Evolutionary conservation across 768 basidiomycete genomes (phyloP).

Genomic region (Clavaria fumosa): DNA sequence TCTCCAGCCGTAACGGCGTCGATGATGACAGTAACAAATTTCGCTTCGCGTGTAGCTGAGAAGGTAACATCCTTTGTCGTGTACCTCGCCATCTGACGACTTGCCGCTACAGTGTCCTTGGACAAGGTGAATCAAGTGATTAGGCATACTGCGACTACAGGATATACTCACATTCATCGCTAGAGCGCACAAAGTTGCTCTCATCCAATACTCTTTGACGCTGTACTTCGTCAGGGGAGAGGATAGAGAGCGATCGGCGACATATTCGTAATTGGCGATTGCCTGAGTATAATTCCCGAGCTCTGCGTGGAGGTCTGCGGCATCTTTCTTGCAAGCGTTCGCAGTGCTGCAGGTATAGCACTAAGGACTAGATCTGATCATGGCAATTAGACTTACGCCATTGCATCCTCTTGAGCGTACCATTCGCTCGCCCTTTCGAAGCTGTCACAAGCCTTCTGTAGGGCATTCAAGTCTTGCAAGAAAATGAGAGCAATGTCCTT

Average conservation of each 20-base stretch:
- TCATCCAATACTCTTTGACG: conserved; percentile 96
- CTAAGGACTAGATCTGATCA: neutral
- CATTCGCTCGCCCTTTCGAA: conserved; percentile 87
- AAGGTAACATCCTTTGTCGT: conserved; percentile 75
- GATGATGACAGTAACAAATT: conserved; percentile 64
- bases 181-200: conserved; percentile 72
- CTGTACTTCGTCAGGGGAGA: conserved; percentile 92
- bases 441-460: conserved; percentile 80
- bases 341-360: conserved; percentile 52
- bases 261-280: conserved; percentile 79
- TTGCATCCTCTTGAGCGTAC: conserved; percentile 96
- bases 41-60: conserved; percentile 77
- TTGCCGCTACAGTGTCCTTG: conserved; percentile 27
- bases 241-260: conserved; percentile 67
- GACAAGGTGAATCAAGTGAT: neutral
- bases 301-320: conserved; percentile 88
- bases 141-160: neutral
- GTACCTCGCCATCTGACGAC: conserved; percentile 67
- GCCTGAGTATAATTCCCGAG: conserved; percentile 75
- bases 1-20: conserved; percentile 67
- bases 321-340: conserved; percentile 90
- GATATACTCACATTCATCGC: conserved; percentile 56
- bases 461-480: conserved; percentile 66
- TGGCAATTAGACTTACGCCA: conserved; percentile 50
- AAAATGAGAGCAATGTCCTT: conserved; percentile 94